These are phyloP conservation scores for Cladosporium halotolerans DNA, from an alignment of 2,329 filamentous ascomycete genomes.

Conservation along the genomic window DNA sequence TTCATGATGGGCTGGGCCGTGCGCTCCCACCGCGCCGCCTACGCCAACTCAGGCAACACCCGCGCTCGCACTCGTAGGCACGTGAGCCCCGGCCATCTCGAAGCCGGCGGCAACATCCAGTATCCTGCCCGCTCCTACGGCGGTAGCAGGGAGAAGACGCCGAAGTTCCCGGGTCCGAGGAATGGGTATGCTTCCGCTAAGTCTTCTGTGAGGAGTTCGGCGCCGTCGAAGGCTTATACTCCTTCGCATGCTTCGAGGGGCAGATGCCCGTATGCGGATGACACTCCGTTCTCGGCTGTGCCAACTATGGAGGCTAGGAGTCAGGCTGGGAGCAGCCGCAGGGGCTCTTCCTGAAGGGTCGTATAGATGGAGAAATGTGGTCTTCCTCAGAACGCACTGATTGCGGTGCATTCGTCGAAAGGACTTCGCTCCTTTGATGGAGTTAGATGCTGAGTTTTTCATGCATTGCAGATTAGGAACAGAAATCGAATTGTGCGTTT, in stretches of 20 bases:
- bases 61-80: neutral
- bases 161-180: neutral
- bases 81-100: too few relatives aligned
- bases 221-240: neutral
- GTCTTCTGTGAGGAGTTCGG: neutral
- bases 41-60: neutral
- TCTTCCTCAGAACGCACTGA: too few relatives aligned
- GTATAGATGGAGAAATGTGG: neutral
- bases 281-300: neutral
- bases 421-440: too few relatives aligned
- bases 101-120: too few relatives aligned
- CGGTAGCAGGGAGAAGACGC: neutral
- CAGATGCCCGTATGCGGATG: neutral
- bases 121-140: too few relatives aligned
- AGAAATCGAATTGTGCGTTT: too few relatives aligned
- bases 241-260: neutral
- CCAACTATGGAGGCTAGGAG: neutral
- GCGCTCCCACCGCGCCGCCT: neutral
- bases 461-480: too few relatives aligned
- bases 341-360: neutral
- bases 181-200: neutral
- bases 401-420: too few relatives aligned
- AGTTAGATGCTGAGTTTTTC: too few relatives aligned
- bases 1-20: neutral
- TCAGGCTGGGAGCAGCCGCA: neutral